Percentiles rank a stretch among this genome's conserved stretches.
These are phyloP conservation scores for Artemisia argyi DNA, from an alignment of 129 eudicot genomes.

Conservation along the genomic window DNA sequence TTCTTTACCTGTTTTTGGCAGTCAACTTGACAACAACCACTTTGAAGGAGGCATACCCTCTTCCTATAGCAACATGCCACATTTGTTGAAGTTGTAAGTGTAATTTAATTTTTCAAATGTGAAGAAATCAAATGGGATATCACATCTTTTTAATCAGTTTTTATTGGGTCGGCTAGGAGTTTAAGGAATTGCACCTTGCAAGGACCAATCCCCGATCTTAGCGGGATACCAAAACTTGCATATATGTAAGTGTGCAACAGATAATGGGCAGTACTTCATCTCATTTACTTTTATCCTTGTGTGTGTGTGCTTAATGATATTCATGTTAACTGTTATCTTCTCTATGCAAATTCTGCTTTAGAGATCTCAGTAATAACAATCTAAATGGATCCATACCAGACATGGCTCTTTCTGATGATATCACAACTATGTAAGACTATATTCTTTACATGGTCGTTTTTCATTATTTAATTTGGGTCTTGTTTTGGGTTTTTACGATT, in stretches of 20 bases:
- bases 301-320: conserved; percentile 2
- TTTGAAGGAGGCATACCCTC: conserved; percentile 67
- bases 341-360: conserved; percentile 27
- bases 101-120: conserved; percentile 8
- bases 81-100: conserved; percentile 75
- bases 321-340: conserved; percentile 5
- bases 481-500: not conserved
- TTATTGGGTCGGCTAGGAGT: conserved; percentile 59
- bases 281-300: not conserved
- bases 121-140: not conserved
- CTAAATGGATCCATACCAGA: conserved; percentile 65
- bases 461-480: not conserved
- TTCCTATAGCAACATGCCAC: conserved; percentile 65
- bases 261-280: not conserved
- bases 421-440: conserved; percentile 74
- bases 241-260: conserved; percentile 57
- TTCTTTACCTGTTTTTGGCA: conserved; percentile 37
- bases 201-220: conserved; percentile 81
- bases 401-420: conserved; percentile 48
- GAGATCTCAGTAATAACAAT: conserved; percentile 67
- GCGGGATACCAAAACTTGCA: conserved; percentile 56
- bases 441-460: not conserved
- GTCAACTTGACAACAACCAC: conserved; percentile 92
- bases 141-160: not conserved
- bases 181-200: conserved; percentile 77